Percentiles rank a stretch among this genome's conserved stretches.
Conservation (phyloP, 2,329 filamentous ascomycete genomes). For the Colletotrichum sp. region DNA sequence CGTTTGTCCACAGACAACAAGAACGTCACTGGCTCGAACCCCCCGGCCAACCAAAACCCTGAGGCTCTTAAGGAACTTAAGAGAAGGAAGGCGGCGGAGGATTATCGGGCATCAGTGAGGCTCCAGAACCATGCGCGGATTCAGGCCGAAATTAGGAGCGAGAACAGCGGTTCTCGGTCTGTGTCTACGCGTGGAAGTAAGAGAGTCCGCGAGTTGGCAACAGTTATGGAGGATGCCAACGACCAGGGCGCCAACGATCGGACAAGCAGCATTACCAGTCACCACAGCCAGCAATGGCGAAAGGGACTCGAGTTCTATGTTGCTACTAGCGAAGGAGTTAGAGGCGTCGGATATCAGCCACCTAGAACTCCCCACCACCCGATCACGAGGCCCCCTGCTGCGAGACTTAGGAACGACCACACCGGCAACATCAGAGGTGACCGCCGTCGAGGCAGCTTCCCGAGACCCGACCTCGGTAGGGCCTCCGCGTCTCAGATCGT, state of each 20-base stretch:
- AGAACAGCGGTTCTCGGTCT: slow-evolving; percentile 7
- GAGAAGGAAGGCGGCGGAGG: background rate
- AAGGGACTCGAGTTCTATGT: slow-evolving; percentile 1
- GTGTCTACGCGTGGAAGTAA: slow-evolving; percentile 12
- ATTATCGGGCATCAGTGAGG: slow-evolving; percentile 1
- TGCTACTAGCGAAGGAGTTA: background rate
- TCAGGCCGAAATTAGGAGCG: slow-evolving; percentile 7
- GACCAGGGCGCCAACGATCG: background rate
- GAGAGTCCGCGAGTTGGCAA: slow-evolving; percentile 7
- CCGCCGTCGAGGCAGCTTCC: slow-evolving; percentile 10
- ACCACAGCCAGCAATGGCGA: background rate
- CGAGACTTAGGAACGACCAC: slow-evolving; percentile 2
- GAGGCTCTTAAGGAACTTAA: background rate
- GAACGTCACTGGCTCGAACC: slow-evolving; percentile 26
- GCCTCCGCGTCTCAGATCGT: slow-evolving; percentile 2
- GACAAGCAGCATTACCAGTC: background rate
- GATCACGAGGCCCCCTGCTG: background rate
- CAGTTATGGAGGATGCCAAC: slow-evolving; percentile 3
- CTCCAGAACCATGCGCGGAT: background rate
- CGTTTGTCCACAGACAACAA: slow-evolving; percentile 51
- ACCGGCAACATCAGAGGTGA: background rate
- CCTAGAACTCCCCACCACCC: background rate
- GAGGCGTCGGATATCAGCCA: background rate
- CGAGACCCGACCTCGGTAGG: background rate
- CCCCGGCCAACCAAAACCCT: background rate